phyloP scores from a whole-genome alignment of 1,284 basidiomycete species.

The Hypsizygus ulmarius region DNA sequence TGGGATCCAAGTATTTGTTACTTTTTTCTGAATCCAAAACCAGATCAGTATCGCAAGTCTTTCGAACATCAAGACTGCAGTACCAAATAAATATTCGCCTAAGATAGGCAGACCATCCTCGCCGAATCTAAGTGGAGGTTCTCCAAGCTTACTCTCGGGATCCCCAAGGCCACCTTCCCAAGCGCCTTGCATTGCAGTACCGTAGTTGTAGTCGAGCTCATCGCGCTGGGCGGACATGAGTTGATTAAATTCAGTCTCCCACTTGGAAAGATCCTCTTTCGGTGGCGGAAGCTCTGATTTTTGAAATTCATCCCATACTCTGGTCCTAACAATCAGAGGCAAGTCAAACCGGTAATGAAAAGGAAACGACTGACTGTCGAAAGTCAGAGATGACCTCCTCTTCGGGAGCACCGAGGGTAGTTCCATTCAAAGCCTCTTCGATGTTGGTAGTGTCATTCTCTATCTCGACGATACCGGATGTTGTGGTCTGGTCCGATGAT shows the following conservation, averaged over 20 bases:
- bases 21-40: conserved; percentile 35
- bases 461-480: conserved; percentile 55
- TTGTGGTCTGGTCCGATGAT: conserved; percentile 38
- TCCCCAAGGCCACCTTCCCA: conserved; percentile 58
- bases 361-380: conserved; percentile 35
- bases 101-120: conserved; percentile 72
- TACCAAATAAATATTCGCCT: conserved; percentile 75
- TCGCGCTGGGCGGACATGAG: conserved; percentile 67
- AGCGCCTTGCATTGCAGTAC: conserved; percentile 55
- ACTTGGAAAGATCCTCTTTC: conserved; percentile 71
- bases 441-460: conserved; percentile 39
- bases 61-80: conserved; percentile 22
- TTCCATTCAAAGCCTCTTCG: conserved; percentile 39
- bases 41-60: conserved; percentile 3
- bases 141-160: conserved; percentile 34
- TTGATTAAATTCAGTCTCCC: conserved; percentile 89
- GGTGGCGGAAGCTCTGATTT: conserved; percentile 55
- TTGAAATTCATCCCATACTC: conserved; percentile 59
- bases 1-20: conserved; percentile 68
- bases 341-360: neutral
- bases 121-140: conserved; percentile 53
- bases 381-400: conserved; percentile 37
- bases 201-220: conserved; percentile 61
- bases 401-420: conserved; percentile 30
- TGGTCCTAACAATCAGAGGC: conserved; percentile 27